These are phyloP conservation scores for Scheffersomyces titani DNA, from an alignment of 1,139 yeast species.

Conservation along the genomic window DNA sequence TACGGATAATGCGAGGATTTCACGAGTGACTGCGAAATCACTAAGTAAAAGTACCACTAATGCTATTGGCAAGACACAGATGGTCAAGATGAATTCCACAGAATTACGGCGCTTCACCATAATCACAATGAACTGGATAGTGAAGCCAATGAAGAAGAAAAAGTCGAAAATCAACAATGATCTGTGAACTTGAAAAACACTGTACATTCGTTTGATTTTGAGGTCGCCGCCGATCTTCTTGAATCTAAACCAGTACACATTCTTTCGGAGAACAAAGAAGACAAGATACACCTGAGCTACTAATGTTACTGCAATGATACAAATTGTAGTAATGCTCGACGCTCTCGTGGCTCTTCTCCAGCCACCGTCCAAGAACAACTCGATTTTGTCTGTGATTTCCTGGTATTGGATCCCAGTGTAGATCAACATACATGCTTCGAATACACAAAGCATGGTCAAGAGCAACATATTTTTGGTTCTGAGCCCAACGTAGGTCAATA, in stretches of 20 bases:
- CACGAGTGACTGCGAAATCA: slow-evolving; percentile 42
- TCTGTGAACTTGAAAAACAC: slow-evolving; percentile 44
- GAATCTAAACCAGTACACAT: slow-evolving; percentile 52
- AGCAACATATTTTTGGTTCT: slow-evolving; percentile 42
- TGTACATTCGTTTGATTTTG: slow-evolving; percentile 39
- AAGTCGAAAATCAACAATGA: slow-evolving; percentile 47
- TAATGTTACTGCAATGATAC: slow-evolving; percentile 42
- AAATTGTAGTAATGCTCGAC: slow-evolving; percentile 48
- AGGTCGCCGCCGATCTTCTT: slow-evolving; percentile 55
- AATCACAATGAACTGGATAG: slow-evolving; percentile 54
- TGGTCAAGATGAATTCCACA: slow-evolving; percentile 51
- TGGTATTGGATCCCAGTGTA: slow-evolving; percentile 54
- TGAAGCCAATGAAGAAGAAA: slow-evolving; percentile 55
- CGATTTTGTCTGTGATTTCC: slow-evolving; percentile 36
- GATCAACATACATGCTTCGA: slow-evolving; percentile 49
- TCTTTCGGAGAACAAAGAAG: slow-evolving; percentile 35
- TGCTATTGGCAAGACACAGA: slow-evolving; percentile 51
- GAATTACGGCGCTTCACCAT: slow-evolving; percentile 42
- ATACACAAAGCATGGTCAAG: slow-evolving; percentile 43
- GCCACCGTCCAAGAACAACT: slow-evolving; percentile 15
- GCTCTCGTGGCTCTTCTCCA: slow-evolving; percentile 34
- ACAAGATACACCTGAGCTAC: slow-evolving; percentile 34
- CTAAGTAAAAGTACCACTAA: slow-evolving; percentile 38
- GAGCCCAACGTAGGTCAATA: slow-evolving; percentile 45
- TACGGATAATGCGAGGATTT: slow-evolving; percentile 29